Evolutionary conservation across 148 eudicot genomes (phyloP), one percentile per base, ranked within the genome.

Genomic region (Simmondsia chinensis): DNA sequence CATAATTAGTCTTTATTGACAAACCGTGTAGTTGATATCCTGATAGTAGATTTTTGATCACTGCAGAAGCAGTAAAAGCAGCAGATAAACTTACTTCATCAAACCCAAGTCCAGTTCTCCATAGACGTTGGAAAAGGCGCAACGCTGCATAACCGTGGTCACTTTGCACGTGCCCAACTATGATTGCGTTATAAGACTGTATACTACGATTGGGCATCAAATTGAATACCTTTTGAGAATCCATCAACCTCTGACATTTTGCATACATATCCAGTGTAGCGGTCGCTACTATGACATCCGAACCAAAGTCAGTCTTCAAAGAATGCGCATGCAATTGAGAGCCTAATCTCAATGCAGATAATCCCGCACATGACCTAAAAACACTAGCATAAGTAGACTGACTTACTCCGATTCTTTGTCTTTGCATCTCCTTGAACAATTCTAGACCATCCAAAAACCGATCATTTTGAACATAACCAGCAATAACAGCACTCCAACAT

Each of bases 241-340:
- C 71, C 27, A 23, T 45, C 49, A 79, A 63, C 55, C 24, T 52
- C 33, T 54, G 68, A 59, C 83, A 81, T 56, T 89, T 85, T 20
- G 97, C 84, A 60, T 84, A 89, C 97, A 89, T 89, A 48, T 89
- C 97, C 51, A 82, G 35, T 48, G 80, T 76, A 54, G 97, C 95
- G 44, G 97, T 89, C 27, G 82, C 77, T 19, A 85, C 95, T 20
- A 89, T 51, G 16, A 63, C 43, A 52, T 89, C 97, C 47, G 52
- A 48, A 43, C 73, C 75, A 52, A 81, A 89, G 59, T 73, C 58
- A 25, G 64, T 62, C 71, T 85, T 89, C 41, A 89, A 30, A 37
- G 85, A 56, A 70, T 84, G 97, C 47, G 77, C 82, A 49, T 89
- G 97, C 68, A 89, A 49, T 43, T 89, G 97, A 70, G 58, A 58